These are phyloP conservation scores for Kurtzmaniella quercitrusa DNA, from an alignment of 1,139 yeast species.

Conservation along the genomic window DNA sequence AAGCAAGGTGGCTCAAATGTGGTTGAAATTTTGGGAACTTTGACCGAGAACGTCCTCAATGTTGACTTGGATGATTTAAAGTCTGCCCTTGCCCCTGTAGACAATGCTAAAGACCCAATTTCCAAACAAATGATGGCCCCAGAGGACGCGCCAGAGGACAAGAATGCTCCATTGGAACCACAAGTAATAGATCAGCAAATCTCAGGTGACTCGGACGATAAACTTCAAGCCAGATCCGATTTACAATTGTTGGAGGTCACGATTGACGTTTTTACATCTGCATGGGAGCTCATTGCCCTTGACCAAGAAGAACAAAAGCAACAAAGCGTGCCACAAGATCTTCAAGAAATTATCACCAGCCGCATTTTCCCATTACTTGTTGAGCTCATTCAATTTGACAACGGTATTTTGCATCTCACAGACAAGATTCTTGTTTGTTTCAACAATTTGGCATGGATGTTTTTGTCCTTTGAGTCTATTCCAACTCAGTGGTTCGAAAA, in stretches of 20 bases:
- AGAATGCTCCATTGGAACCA: constrained; percentile 16
- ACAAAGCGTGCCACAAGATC: constrained; percentile 18
- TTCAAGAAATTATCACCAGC: constrained; percentile 24
- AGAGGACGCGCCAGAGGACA: constrained; percentile 1
- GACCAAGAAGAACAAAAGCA: constrained; percentile 19
- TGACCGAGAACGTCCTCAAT: constrained; percentile 25
- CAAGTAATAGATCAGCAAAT: constrained; percentile 24
- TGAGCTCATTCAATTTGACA: constrained; percentile 33
- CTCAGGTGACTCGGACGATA: constrained; percentile 27
- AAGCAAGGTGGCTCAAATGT: constrained; percentile 14
- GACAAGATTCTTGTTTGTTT: constrained; percentile 60
- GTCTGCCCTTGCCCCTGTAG: constrained; percentile 26
- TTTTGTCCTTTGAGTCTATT: constrained; percentile 29
- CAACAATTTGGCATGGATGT: constrained; percentile 65
- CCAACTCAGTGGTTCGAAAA: constrained; percentile 35
- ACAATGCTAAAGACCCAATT: constrained; percentile 38
- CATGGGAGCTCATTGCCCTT: constrained; percentile 55
- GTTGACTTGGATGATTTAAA: constrained; percentile 43
- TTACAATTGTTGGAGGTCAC: constrained; percentile 65
- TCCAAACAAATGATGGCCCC: constrained; percentile 14
- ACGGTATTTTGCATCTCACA: constrained; percentile 31
- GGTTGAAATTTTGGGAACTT: constrained; percentile 20
- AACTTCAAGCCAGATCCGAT: constrained; percentile 46
- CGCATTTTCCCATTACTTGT: constrained; percentile 37
- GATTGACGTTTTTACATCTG: constrained; percentile 70